phyloP scores from a whole-genome alignment of 2,329 filamentous ascomycete species.

The Botryotinia calthae region DNA sequence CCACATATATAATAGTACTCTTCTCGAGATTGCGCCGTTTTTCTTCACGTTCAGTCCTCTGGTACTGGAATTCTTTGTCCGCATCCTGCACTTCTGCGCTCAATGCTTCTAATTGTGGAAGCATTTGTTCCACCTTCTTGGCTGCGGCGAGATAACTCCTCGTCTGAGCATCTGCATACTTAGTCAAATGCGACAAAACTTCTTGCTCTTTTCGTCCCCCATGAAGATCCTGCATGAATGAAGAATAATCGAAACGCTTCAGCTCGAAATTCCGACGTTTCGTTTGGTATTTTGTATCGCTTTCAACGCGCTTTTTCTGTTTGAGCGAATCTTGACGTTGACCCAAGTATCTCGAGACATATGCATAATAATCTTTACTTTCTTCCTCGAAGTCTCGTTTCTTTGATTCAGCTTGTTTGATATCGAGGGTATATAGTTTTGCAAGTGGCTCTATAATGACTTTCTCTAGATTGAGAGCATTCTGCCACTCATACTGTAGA shows the following conservation, averaged over 20 bases:
- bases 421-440: conserved; percentile 90
- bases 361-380: conserved; percentile 97
- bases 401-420: conserved; percentile 95
- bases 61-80: conserved; percentile 95
- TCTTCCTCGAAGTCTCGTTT: conserved; percentile 98
- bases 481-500: conserved; percentile 78
- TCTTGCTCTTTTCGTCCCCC: conserved; percentile 98
- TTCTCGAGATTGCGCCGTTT: conserved; percentile 89
- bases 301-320: conserved; percentile 93
- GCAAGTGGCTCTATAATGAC: conserved; percentile 92
- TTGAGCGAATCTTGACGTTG: conserved; percentile 94
- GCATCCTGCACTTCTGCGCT: conserved; percentile 86
- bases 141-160: conserved; percentile 77
- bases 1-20: conserved; percentile 70
- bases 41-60: conserved; percentile 91
- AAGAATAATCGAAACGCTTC: conserved; percentile 97
- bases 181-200: conserved; percentile 89
- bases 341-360: conserved; percentile 92
- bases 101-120: conserved; percentile 87
- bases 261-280: conserved; percentile 95
- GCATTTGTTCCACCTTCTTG: conserved; percentile 80
- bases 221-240: conserved; percentile 98
- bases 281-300: conserved; percentile 91
- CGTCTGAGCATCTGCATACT: conserved; percentile 88
- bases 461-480: conserved; percentile 79